Evolutionary conservation across 129 eudicot genomes (phyloP).

Genomic region (Mikania micrantha): DNA sequence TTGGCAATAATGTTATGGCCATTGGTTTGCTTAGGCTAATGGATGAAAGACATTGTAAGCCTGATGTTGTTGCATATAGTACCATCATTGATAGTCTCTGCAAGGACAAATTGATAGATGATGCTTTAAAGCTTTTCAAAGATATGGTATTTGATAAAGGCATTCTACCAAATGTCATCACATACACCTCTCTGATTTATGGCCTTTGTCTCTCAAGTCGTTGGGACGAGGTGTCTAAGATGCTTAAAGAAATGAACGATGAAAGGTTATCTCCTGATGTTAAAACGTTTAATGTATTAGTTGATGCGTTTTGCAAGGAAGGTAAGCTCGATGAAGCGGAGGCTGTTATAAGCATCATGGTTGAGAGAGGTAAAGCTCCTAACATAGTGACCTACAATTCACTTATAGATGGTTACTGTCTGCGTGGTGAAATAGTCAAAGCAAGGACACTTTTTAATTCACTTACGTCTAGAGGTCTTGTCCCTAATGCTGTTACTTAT

Average conservation of each 20-base stretch:
- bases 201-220: background rate
- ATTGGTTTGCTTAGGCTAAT: conserved; percentile 3
- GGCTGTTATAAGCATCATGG: conserved; percentile 6
- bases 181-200: background rate
- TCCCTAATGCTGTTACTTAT: conserved; percentile 2
- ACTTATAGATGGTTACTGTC: background rate
- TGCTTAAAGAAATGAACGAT: conserved; percentile 11
- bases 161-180: background rate
- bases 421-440: background rate
- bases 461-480: background rate
- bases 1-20: background rate
- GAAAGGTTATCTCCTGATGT: background rate
- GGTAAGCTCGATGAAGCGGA: conserved; percentile 21
- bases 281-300: conserved; percentile 4
- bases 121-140: background rate
- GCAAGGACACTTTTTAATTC: conserved; percentile 13
- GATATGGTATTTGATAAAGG: conserved; percentile 5
- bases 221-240: background rate
- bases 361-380: background rate
- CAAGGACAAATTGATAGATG: background rate
- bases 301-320: conserved; percentile 35
- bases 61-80: background rate
- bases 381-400: background rate
- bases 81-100: background rate
- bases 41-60: background rate